Evolutionary conservation across 495 filamentous ascomycete genomes (phyloP), one percentile per base, ranked within the genome.

Genomic region (Penicillium verhagenii): DNA sequence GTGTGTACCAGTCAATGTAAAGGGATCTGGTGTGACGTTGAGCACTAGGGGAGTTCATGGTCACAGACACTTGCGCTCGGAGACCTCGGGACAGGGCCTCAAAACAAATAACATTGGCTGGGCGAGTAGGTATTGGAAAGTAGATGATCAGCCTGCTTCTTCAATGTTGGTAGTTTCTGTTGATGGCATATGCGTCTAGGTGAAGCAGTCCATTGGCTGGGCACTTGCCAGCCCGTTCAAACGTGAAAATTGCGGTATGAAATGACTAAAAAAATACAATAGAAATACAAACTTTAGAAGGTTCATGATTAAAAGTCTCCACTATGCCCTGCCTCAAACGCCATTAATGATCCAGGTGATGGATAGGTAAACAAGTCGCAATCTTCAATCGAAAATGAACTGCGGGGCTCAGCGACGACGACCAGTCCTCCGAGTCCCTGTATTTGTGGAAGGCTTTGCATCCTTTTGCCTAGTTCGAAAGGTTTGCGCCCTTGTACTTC

Each of bases 401-500:
- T 35, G 14, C 14, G 38, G 13, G 23, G 4, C 10, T 60, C 54
- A 73, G 35, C 74, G 75, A 24, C 75, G 70, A 40, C 75, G 69
- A 33, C 61, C 61, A 18, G 66, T 72, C 14, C 73, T 59, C 39
- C 74, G 73, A 3, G 68, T 70, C 5, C 50, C 61, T 4, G 68
- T 71, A 25, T 59, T 65, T 26, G 61, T 45, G n/a, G 65, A 53
- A 18, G 62, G 47, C 53, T 59, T 73, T 40, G 67, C 71, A 20
- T 69, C 69, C 54, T 76, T 76, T 24, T 63, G 66, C 56, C 71
- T 76, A 14, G 73, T 65, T 24, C 68, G 61, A 25, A 72, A 68
- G 24, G 71, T 66, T 29, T 72, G 65, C 3, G 74, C 72, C 6
- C 75, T 61, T 14, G 74, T 78, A 50, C 68, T 76, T 35, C 73